Evolutionary conservation across 2,329 filamentous ascomycete species (phyloP).

Genomic region (Aspergillus neoniger): DNA sequence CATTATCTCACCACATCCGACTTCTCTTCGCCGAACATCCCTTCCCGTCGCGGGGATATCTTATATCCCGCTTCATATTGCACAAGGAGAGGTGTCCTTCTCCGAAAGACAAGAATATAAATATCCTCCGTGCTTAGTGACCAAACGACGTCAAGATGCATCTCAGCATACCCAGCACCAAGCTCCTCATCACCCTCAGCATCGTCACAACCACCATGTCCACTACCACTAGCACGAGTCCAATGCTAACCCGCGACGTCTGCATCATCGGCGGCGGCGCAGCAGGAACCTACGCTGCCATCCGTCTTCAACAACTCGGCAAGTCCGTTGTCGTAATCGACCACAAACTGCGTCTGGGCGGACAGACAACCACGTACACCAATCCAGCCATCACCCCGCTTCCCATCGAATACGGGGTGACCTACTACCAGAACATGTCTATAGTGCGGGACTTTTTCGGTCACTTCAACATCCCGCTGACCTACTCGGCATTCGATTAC

Average conservation of each 20-base stretch:
- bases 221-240: background rate
- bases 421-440: constrained; percentile 24
- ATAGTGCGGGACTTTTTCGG: constrained; percentile 26
- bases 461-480: constrained; percentile 23
- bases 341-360: constrained; percentile 26
- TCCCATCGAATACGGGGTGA: constrained; percentile 32
- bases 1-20: too few relatives aligned
- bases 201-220: background rate
- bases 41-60: too few relatives aligned
- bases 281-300: constrained; percentile 33
- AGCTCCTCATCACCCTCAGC: background rate
- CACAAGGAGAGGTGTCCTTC: too few relatives aligned
- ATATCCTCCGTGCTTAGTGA: too few relatives aligned
- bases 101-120: too few relatives aligned
- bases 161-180: too few relatives aligned
- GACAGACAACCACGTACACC: constrained; percentile 29
- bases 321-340: constrained; percentile 32
- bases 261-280: constrained; percentile 34
- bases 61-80: too few relatives aligned
- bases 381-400: constrained; percentile 21
- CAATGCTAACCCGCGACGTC: constrained; percentile 21
- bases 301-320: constrained; percentile 28
- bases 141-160: too few relatives aligned
- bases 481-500: background rate
- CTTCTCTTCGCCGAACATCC: too few relatives aligned